phyloP scores from a whole-genome alignment of 2,329 filamentous ascomycete genomes.

The Alternaria consortialis region DNA sequence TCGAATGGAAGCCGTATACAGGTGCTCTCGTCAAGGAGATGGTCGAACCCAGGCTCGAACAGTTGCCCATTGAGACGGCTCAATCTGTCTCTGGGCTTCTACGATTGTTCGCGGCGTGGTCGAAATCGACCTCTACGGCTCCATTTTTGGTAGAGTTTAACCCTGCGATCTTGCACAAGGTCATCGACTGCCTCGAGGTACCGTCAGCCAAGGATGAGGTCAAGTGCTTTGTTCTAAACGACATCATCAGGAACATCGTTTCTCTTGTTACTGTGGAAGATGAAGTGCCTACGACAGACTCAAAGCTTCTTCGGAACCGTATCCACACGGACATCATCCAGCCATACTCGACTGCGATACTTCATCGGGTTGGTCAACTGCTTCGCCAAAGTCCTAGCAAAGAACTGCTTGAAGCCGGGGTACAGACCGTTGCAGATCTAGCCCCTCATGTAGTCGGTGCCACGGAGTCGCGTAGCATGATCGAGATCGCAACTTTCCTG shows the following conservation, averaged over 20 bases:
- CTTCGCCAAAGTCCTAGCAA: constrained; percentile 70
- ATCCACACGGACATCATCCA: constrained; percentile 61
- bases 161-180: constrained; percentile 67
- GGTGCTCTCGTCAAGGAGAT: constrained; percentile 76
- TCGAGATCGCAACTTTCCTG: constrained; percentile 81
- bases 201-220: constrained; percentile 85
- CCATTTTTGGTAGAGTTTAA: constrained; percentile 74
- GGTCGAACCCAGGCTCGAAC: constrained; percentile 78
- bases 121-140: constrained; percentile 70
- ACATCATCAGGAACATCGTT: constrained; percentile 68
- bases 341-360: constrained; percentile 72
- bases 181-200: constrained; percentile 76
- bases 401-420: constrained; percentile 78
- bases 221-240: constrained; percentile 78
- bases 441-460: constrained; percentile 59
- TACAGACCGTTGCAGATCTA: constrained; percentile 78
- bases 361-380: constrained; percentile 62
- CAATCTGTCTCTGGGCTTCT: constrained; percentile 88
- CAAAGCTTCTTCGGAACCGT: constrained; percentile 63
- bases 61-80: constrained; percentile 83
- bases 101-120: constrained; percentile 83
- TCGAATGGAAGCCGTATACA: constrained; percentile 77
- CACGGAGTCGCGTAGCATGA: constrained; percentile 74
- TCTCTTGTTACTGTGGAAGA: constrained; percentile 26
- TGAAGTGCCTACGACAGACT: constrained; percentile 50